Evolutionary conservation across 495 filamentous ascomycete genomes (phyloP).

Genomic region (Hamigera avellanea): DNA sequence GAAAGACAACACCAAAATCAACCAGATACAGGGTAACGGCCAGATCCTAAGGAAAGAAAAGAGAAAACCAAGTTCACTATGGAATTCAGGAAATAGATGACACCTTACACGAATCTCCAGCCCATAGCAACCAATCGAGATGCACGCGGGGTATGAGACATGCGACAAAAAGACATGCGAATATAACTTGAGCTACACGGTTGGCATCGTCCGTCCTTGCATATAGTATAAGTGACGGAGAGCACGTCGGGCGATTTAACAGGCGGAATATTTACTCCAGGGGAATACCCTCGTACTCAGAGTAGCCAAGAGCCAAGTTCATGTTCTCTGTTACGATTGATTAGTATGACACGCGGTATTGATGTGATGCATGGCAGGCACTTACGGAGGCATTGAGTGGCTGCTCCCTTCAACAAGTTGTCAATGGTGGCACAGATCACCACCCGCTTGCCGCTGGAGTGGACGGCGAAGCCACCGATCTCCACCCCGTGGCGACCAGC

Average conservation of each 20-base stretch:
- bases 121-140: conserved; percentile 20
- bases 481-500: conserved; percentile 85
- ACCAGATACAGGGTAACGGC: conserved; percentile 6
- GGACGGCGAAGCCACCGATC: conserved; percentile 89
- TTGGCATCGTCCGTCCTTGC: too few relatives aligned
- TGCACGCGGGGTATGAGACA: conserved; percentile 24
- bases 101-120: conserved; percentile 9
- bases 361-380: conserved; percentile 5
- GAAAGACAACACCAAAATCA: too few relatives aligned
- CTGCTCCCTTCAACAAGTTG: conserved; percentile 92
- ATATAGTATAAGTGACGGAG: too few relatives aligned
- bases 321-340: conserved; percentile 61
- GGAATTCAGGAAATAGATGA: conserved; percentile 2
- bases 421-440: conserved; percentile 97
- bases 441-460: conserved; percentile 76
- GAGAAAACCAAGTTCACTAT: conserved; percentile 11
- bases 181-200: conserved; percentile 1
- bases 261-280: conserved; percentile 30
- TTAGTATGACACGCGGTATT: background rate
- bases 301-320: conserved; percentile 90
- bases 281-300: conserved; percentile 86
- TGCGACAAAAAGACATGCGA: conserved; percentile 7
- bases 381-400: conserved; percentile 89
- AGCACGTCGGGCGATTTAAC: too few relatives aligned
- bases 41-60: conserved; percentile 1